These are phyloP conservation scores for Colletotrichum ledebouriae DNA, from an alignment of 2,329 filamentous ascomycete genomes.

Conservation along the genomic window DNA sequence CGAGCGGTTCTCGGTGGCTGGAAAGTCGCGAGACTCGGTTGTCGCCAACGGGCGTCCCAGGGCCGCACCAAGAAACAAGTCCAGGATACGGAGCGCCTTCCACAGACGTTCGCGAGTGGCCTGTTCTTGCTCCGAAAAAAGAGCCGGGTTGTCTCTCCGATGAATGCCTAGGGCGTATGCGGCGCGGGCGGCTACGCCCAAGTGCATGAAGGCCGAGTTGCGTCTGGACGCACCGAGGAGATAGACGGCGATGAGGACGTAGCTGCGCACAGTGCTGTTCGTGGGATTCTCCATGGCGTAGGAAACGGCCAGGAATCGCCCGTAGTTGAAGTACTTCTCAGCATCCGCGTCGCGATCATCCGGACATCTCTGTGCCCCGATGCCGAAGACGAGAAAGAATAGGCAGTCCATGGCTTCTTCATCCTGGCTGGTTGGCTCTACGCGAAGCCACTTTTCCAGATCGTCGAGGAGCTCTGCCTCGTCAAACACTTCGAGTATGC, in stretches of 20 bases:
- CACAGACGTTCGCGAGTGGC: conserved; percentile 49
- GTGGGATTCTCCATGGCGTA: conserved; percentile 54
- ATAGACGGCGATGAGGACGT: conserved; percentile 55
- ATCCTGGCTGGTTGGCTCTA: conserved; percentile 28
- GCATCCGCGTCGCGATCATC: conserved; percentile 51
- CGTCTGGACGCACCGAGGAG: conserved; percentile 52
- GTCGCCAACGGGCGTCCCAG: conserved; percentile 52
- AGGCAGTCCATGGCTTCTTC: conserved; percentile 39
- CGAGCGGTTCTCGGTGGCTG: conserved; percentile 44
- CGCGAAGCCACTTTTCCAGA: conserved; percentile 48
- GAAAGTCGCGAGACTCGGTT: conserved; percentile 47
- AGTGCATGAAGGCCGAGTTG: conserved; percentile 55
- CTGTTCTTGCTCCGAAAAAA: conserved; percentile 47
- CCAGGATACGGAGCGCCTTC: conserved; percentile 51
- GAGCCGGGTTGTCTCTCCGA: conserved; percentile 47
- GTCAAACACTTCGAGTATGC: conserved; percentile 51
- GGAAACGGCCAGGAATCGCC: conserved; percentile 50
- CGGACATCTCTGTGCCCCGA: conserved; percentile 51
- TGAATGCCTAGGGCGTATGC: conserved; percentile 53
- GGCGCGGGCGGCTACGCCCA: conserved; percentile 55
- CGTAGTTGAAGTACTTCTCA: conserved; percentile 52
- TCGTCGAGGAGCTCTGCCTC: conserved; percentile 46
- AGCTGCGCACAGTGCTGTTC: conserved; percentile 50
- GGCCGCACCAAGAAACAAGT: conserved; percentile 52
- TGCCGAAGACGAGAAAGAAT: conserved; percentile 50